Percentiles rank a stretch among this genome's conserved stretches.
Evolutionary conservation across 306 rosid genomes (phyloP).

Genomic region (Abrus precatorius): DNA sequence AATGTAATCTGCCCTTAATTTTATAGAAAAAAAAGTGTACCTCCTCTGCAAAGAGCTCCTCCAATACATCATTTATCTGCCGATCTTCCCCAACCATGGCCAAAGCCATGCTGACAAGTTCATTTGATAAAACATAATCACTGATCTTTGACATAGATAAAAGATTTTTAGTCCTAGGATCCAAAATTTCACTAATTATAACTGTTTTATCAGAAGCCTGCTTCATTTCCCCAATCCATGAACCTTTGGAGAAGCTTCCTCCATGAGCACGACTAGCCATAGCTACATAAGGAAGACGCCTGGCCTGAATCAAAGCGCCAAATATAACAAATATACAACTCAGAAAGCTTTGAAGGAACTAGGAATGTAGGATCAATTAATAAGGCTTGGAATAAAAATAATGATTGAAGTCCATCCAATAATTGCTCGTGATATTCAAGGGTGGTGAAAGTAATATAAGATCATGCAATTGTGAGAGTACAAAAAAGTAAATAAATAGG

Average conservation of each 20-base stretch:
- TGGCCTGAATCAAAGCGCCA: slow-evolving; percentile 66
- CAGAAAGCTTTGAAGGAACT: slow-evolving; percentile 12
- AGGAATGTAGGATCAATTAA: neutral
- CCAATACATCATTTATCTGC: slow-evolving; percentile 89
- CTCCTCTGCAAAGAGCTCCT: slow-evolving; percentile 95
- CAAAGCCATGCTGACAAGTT: slow-evolving; percentile 96
- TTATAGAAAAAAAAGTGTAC: slow-evolving; percentile 49
- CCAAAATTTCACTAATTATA: slow-evolving; percentile 90
- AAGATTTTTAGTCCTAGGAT: slow-evolving; percentile 91
- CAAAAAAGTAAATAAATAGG: neutral
- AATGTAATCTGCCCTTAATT: slow-evolving; percentile 18
- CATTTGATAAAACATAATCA: slow-evolving; percentile 90
- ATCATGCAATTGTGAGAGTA: slow-evolving; percentile 16
- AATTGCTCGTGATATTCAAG: slow-evolving; percentile 27
- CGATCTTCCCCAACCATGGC: slow-evolving; percentile 96
- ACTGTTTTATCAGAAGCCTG: slow-evolving; percentile 90
- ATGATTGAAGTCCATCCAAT: slow-evolving; percentile 16
- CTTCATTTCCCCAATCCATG: slow-evolving; percentile 97
- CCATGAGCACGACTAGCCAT: slow-evolving; percentile 60
- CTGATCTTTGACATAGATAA: slow-evolving; percentile 91
- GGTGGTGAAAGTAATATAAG: neutral
- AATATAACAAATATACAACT: slow-evolving; percentile 30
- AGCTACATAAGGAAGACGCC: slow-evolving; percentile 77
- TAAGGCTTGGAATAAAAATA: neutral
- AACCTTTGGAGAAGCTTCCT: slow-evolving; percentile 84